Evolutionary conservation across 345 rosid species (phyloP), one percentile per base, ranked within the genome.

Genomic region (Eucalyptus sp.): DNA sequence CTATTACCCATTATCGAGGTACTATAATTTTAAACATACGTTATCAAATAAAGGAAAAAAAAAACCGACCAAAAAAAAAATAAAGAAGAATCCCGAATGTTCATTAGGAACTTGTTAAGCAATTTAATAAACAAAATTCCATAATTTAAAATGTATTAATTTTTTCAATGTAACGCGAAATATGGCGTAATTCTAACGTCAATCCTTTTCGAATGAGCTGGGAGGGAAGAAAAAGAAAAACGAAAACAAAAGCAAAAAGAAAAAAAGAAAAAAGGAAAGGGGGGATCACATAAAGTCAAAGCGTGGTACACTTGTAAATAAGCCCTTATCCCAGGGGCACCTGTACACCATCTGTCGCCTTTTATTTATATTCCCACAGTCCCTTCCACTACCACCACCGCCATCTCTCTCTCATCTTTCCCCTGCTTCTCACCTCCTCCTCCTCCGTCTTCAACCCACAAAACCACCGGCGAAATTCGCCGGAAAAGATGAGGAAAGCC

Each of bases 121-220:
- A 20, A 76, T 37, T 20, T 18, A 76, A 10, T 10, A 2, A 11
- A 52, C 25, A 52, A 1, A 52, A 1, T 52, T 52, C 0, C 0
- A 56, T 2, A 22, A 2, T 56, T 22, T 56, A 24, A 56, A 56
- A 56, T 25, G 62, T 24, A 56, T 4, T 56, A 0, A 56, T 56
- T 10, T 25, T 25, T 56, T 0, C 29, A 56, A 22, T 56, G 13
- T 56, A 24, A 56, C 62, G 29, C 13, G 15, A 5, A 76, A 76
- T 37, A 37, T 41, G 13, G 83, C 83, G 83, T 76, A 76, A 37
- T 76, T 41, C 29, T 11, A 76, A 76, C 83, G 83, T 41, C 48
- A 76, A 76, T 76, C 83, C 29, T 76, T 20, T 20, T 76, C 48
- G 22, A 76, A 20, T 41, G 83, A 37, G 83, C 8, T 76, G 83